Evolutionary conservation across 352 stramenopile species (phyloP), one percentile per base, ranked within the genome.

Genomic region (Plasmopara viticola): DNA sequence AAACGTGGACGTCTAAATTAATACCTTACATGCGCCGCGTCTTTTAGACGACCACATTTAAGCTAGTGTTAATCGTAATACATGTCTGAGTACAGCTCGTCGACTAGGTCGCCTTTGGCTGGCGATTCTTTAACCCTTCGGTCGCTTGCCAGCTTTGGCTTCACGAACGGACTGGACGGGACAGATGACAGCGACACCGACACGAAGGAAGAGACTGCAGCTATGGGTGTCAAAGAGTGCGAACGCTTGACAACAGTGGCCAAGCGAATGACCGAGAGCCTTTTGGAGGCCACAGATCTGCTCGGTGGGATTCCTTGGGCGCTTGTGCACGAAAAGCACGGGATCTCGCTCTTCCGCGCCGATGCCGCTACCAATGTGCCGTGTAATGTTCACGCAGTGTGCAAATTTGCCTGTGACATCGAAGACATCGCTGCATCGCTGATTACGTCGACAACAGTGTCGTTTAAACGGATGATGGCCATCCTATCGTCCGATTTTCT

Each of bases 361-460:
- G 78, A 91, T 18, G 60, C 66, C 29, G 55, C 48, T 29, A 72
- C 66, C 42, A 78, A 83, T 28, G 68, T 83, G 35, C 81, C 80
- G 6, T 91, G 81, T 66, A 94, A 94, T 45, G 80, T 94, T n/a
- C 84, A 94, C 60, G 78, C 84, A 1, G 79, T 88, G 28, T 88
- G 75, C 63, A 89, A 88, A 63, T 84, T 94, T 57, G 71, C 67
- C 12, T 80, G 76, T 42, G 63, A 86, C 28, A 91, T 94, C 55
- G 71, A 90, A 52, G 78, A 94, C 60, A 78, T 94, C 10, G 78
- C 83, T 47, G 70, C 84, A 53, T 89, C 77, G 12, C 79, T 94
- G 58, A 87, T 94, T 60, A 90, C 81, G 17, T 81, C 55, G 30
- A 81, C 78, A 7, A 91, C 80, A n/a, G 62, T 72, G 30, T 70